Evolutionary conservation across 176 grass and related monocot genomes (phyloP).

Genomic region (Musa acuminata): DNA sequence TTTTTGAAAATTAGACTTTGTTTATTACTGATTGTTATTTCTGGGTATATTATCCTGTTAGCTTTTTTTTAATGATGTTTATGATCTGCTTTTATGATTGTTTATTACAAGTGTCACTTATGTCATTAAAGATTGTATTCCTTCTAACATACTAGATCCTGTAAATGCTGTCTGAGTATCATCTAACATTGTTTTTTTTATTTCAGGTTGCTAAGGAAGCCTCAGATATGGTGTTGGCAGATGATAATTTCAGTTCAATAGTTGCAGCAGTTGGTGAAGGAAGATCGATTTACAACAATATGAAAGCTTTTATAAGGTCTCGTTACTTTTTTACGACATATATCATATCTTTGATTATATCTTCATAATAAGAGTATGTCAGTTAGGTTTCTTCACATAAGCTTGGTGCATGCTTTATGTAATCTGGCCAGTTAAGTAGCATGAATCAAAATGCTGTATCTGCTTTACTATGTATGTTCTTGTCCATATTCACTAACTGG

Average conservation of each 20-base stretch:
- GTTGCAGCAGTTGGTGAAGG: slow-evolving; percentile 96
- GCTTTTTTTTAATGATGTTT: no score
- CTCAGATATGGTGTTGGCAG: slow-evolving; percentile 93
- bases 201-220: slow-evolving; percentile 57
- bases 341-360: background rate
- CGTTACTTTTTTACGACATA: background rate
- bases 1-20: background rate
- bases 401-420: no score
- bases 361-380: background rate
- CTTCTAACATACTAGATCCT: no score
- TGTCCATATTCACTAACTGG: background rate
- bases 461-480: background rate
- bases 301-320: slow-evolving; percentile 97
- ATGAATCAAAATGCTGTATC: background rate
- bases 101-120: no score
- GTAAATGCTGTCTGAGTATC: background rate
- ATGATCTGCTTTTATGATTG: no score
- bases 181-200: background rate
- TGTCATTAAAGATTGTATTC: no score
- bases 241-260: slow-evolving; percentile 97
- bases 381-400: no score
- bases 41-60: no score
- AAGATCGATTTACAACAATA: slow-evolving; percentile 97
- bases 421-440: no score
- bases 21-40: background rate